These are phyloP conservation scores for Paraconiothyrium sp. DNA, from an alignment of 2,329 filamentous ascomycete species.

Conservation along the genomic window DNA sequence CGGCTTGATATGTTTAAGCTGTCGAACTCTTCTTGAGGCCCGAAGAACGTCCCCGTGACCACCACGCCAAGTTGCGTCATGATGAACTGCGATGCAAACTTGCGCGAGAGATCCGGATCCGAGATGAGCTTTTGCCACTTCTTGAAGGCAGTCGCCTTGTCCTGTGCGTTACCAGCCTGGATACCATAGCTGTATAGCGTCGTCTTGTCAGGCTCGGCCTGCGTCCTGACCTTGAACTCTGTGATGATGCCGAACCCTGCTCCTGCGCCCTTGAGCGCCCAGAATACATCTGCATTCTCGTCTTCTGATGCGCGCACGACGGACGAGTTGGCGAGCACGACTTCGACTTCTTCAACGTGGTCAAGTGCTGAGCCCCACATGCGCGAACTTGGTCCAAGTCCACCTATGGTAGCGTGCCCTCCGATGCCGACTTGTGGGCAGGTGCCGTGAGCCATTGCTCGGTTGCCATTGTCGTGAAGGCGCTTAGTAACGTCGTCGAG, in stretches of 20 bases:
- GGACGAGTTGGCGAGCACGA: conserved; percentile 53
- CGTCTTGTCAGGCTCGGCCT: conserved; percentile 43
- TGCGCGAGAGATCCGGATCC: conserved; percentile 41
- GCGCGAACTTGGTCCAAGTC: conserved; percentile 44
- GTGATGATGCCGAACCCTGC: conserved; percentile 55
- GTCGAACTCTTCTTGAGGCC: conserved; percentile 43
- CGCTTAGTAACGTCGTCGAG: conserved; percentile 52
- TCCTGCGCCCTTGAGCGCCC: conserved; percentile 54
- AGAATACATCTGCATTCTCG: conserved; percentile 53
- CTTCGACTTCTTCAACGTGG: conserved; percentile 46
- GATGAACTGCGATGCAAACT: conserved; percentile 47
- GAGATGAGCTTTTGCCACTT: conserved; percentile 48
- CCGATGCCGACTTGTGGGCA: conserved; percentile 49
- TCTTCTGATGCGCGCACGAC: conserved; percentile 50
- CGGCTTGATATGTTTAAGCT: conserved; percentile 41
- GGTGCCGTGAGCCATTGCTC: conserved; percentile 61
- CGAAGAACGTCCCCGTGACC: conserved; percentile 48
- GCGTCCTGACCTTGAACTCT: conserved; percentile 51
- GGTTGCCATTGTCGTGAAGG: conserved; percentile 46
- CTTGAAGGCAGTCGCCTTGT: conserved; percentile 45
- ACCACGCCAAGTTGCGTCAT: conserved; percentile 43
- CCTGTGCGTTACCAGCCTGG: conserved; percentile 30
- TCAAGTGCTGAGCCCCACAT: conserved; percentile 48
- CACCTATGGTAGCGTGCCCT: conserved; percentile 50
- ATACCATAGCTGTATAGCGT: conserved; percentile 48